Evolutionary conservation across 129 eudicot genomes (phyloP).

Genomic region (Lonicera japonica): DNA sequence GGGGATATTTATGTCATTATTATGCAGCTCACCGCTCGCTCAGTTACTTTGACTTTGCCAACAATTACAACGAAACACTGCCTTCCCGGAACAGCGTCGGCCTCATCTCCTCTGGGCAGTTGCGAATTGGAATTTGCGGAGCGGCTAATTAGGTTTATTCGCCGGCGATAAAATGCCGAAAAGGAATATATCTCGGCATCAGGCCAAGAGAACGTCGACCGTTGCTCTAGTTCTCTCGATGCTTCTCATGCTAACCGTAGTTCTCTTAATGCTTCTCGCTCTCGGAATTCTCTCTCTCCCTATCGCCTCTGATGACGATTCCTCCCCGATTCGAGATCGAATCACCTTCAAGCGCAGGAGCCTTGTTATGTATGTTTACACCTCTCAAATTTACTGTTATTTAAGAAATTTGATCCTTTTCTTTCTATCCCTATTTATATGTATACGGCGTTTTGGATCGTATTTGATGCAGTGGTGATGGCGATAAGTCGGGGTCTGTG

Average conservation of each 20-base stretch:
- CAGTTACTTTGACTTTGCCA: too few relatives aligned
- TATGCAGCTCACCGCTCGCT: too few relatives aligned
- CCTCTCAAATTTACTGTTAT: background rate
- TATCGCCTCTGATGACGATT: slow-evolving; percentile 28
- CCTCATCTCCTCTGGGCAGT: background rate
- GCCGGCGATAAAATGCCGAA: slow-evolving; percentile 46
- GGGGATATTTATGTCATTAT: background rate
- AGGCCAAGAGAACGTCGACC: slow-evolving; percentile 75
- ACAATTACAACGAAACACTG: too few relatives aligned
- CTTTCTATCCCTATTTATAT: background rate
- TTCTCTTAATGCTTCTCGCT: slow-evolving; percentile 76
- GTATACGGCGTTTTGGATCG: background rate
- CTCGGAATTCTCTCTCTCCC: slow-evolving; percentile 90
- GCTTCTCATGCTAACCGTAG: slow-evolving; percentile 73
- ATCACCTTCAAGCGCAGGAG: slow-evolving; percentile 52
- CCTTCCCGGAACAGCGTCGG: too few relatives aligned
- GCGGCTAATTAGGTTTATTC: slow-evolving; percentile 10
- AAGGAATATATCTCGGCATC: slow-evolving; percentile 47
- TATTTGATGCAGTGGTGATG: slow-evolving; percentile 33
- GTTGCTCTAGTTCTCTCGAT: slow-evolving; percentile 61
- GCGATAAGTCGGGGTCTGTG: slow-evolving; percentile 33
- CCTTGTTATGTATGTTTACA: slow-evolving; percentile 32
- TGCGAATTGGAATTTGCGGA: background rate
- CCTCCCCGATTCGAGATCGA: slow-evolving; percentile 33
- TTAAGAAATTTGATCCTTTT: background rate